These are phyloP conservation scores for Trichoderma polysporum DNA, from an alignment of 2,329 filamentous ascomycete genomes.

Conservation along the genomic window DNA sequence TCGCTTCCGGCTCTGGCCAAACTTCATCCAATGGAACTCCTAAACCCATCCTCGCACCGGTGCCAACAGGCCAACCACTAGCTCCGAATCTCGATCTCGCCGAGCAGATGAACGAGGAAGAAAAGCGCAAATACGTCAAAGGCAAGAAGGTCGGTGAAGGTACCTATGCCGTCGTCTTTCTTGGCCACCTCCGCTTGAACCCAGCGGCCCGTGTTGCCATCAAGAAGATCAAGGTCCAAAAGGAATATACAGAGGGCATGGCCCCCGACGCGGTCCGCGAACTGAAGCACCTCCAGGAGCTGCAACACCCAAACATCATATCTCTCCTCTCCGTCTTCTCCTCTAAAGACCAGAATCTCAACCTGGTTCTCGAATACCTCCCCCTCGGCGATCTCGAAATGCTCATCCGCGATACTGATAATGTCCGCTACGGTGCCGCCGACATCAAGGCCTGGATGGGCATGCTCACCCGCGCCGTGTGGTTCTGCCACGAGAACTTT, in stretches of 20 bases:
- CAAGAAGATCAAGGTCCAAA: constrained; percentile 87
- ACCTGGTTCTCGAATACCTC: constrained; percentile 90
- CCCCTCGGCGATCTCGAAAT: constrained; percentile 93
- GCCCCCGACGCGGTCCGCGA: constrained; percentile 93
- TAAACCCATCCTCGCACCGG: constrained; percentile 33
- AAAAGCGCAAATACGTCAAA: constrained; percentile 87
- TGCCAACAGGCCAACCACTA: constrained; percentile 29
- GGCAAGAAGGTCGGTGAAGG: constrained; percentile 93
- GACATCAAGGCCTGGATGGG: constrained; percentile 99
- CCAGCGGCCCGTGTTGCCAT: constrained; percentile 79
- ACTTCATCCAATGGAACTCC: constrained; percentile 49
- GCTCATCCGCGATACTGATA: constrained; percentile 80
- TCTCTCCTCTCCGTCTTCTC: constrained; percentile 89
- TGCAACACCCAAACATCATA: constrained; percentile 94
- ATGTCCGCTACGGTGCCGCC: constrained; percentile 76
- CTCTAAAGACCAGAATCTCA: constrained; percentile 94
- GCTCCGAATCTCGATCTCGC: constrained; percentile 57
- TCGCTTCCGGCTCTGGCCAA: constrained; percentile 38
- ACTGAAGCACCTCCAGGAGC: constrained; percentile 91
- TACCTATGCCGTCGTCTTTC: constrained; percentile 94
- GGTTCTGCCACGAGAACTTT: constrained; percentile 95
- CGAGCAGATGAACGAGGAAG: constrained; percentile 79
- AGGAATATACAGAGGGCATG: constrained; percentile 86
- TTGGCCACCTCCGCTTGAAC: constrained; percentile 74
- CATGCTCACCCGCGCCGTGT: constrained; percentile 89